Conservation (phyloP, 73 alveolate species). For the Effrenium voratum region DNA sequence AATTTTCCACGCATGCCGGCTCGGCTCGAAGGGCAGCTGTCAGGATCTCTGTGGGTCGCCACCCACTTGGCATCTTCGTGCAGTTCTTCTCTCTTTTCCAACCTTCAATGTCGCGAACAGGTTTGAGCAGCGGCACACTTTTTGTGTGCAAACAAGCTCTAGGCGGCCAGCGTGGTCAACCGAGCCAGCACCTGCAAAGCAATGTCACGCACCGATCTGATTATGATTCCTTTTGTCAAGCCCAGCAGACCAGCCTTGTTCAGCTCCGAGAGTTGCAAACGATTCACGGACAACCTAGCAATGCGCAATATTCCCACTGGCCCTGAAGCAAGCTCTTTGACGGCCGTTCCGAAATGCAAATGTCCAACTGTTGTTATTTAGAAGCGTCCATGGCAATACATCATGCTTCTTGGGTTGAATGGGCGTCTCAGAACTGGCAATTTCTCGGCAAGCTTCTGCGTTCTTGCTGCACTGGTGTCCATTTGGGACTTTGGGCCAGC, state of each 20-base stretch:
- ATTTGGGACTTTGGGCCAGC: too few relatives aligned
- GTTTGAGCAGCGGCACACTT: neutral
- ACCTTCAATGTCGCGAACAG: neutral
- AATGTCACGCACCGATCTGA: neutral
- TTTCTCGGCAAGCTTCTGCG: too few relatives aligned
- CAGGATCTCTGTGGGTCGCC: neutral
- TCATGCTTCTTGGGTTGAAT: neutral
- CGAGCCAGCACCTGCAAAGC: constrained; percentile 34
- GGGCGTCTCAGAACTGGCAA: too few relatives aligned
- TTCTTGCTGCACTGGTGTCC: too few relatives aligned
- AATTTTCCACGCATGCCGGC: too few relatives aligned
- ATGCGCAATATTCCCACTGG: neutral
- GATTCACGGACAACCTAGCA: constrained; percentile 66
- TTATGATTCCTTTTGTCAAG: neutral
- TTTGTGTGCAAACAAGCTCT: neutral
- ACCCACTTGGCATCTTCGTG: constrained; percentile 84
- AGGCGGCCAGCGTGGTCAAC: constrained; percentile 34
- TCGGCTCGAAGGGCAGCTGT: too few relatives aligned
- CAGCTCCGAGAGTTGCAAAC: constrained; percentile 81
- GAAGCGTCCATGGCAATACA: neutral
- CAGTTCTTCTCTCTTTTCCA: constrained; percentile 82
- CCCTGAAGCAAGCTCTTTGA: neutral
- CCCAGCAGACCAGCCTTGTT: constrained; percentile 16
- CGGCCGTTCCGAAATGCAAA: neutral
- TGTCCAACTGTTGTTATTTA: neutral